These are phyloP conservation scores for Acacia crassicarpa DNA, from an alignment of 306 rosid genomes.

Conservation along the genomic window DNA sequence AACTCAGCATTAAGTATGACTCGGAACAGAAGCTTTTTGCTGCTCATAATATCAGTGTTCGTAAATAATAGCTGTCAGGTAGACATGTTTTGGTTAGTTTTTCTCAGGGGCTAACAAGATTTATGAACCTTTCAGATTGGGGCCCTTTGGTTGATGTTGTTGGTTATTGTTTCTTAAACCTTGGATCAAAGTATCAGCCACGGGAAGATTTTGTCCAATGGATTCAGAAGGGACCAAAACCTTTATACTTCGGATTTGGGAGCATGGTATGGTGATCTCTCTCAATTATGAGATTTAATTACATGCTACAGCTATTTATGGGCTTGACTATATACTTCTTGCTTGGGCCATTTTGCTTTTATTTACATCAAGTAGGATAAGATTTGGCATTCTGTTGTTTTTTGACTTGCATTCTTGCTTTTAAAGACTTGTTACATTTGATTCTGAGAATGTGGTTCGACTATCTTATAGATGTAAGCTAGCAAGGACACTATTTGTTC, in stretches of 20 bases:
- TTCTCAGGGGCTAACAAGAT: constrained; percentile 23
- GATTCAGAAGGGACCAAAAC: constrained; percentile 68
- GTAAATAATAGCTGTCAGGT: background rate
- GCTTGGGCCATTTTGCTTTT: background rate
- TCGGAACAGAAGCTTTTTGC: background rate
- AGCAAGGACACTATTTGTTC: background rate
- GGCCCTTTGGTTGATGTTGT: constrained; percentile 83
- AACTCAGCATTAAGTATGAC: background rate
- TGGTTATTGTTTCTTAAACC: constrained; percentile 83
- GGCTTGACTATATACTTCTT: background rate
- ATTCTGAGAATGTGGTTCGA: background rate
- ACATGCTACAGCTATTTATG: background rate
- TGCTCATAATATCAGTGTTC: background rate
- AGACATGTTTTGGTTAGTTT: constrained; percentile 16
- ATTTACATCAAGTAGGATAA: background rate
- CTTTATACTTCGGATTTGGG: constrained; percentile 85
- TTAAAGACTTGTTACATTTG: background rate
- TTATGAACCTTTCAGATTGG: constrained; percentile 68
- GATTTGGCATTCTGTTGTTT: background rate
- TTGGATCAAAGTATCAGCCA: constrained; percentile 72
- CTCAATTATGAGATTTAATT: background rate
- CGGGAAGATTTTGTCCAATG: constrained; percentile 63
- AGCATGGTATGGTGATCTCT: constrained; percentile 74
- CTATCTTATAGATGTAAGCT: background rate
- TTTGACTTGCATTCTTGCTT: background rate